Base-by-base conservation (phyloP, 129 eudicot species). In the Escallonia rubra region DNA sequence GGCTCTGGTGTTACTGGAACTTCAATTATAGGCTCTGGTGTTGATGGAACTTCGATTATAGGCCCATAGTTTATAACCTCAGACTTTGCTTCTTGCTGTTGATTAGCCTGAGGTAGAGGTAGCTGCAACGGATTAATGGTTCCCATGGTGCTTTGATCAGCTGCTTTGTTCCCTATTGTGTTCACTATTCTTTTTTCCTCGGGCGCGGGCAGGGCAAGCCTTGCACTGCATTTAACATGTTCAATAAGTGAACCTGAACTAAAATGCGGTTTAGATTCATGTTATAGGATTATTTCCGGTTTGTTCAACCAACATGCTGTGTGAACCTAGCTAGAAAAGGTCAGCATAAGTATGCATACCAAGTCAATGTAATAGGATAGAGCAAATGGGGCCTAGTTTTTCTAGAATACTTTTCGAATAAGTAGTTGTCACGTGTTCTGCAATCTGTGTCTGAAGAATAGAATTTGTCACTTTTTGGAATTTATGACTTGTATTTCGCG, bases 151-250 rank as follows among this genome's bases (percentile, higher is more conserved):
- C 68, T 58, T 68, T 76, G 79, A 74, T 79, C 67, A 47, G 80
- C 71, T 66, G 71, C 62, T 67, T 48, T 76, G 63, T 74, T 64
- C 76, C 63, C 87, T 41, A 73, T 52, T 67, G 76, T 47, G 63
- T 68, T 70, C 65, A 85, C 82, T 10, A 94, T 77, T 70, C 90
- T 75, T 87, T 72, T 94, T 14, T 85, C 96, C 68, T 87, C 95
- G 64, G 96, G 86, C 59, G 89, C 96, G 66, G 99, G 99, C 55
- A 94, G 84, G 38, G 87, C 74, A 64, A 94, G 88, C 72, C 99
- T 85, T 68, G 97, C 99, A 79, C 99, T 94, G 90, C 69, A 78
- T 51, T 54, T 12, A 43, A 68, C 61, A 61, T 44, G 12, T 60
- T 66, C 51, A 78, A 61, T 23, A 46, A 61, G 74, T 43, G 45